phyloP scores from a whole-genome alignment of 371 early-diverging fungal species.

The Chytridium lagenaria region DNA sequence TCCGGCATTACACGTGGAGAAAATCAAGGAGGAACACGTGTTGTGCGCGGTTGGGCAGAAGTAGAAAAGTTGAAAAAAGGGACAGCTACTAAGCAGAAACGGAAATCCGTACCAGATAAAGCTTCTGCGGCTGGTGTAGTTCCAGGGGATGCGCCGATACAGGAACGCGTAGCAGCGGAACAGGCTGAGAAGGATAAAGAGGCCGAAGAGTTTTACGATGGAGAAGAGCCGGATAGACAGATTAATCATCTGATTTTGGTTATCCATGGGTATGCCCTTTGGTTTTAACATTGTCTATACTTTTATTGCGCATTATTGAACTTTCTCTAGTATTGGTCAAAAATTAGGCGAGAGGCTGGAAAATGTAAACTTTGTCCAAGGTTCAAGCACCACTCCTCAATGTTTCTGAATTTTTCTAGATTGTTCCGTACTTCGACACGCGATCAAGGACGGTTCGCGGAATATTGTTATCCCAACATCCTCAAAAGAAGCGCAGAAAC shows the following conservation, averaged over 20 bases:
- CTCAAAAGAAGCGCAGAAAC: conserved; percentile 17
- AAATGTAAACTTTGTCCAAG: conserved; percentile 75
- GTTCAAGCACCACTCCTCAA: conserved; percentile 39
- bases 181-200: conserved; percentile 41
- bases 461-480: background rate
- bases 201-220: conserved; percentile 59
- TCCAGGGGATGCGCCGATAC: background rate
- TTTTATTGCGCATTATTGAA: background rate
- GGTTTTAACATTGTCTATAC: background rate
- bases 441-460: conserved; percentile 57
- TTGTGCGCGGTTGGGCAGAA: conserved; percentile 78
- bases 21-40: conserved; percentile 70
- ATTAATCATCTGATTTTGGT: conserved; percentile 81
- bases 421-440: conserved; percentile 71
- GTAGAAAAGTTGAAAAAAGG: conserved; percentile 63
- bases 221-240: conserved; percentile 64
- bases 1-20: conserved; percentile 65
- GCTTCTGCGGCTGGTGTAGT: background rate
- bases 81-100: conserved; percentile 20
- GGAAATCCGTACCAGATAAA: conserved; percentile 15
- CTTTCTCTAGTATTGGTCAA: conserved; percentile 69
- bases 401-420: conserved; percentile 49
- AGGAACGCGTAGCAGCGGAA: background rate
- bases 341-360: conserved; percentile 78
- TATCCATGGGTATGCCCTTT: conserved; percentile 69